Conservation (phyloP, 2,329 filamentous ascomycete genomes). For the Westerdykella aurantiaca region DNA sequence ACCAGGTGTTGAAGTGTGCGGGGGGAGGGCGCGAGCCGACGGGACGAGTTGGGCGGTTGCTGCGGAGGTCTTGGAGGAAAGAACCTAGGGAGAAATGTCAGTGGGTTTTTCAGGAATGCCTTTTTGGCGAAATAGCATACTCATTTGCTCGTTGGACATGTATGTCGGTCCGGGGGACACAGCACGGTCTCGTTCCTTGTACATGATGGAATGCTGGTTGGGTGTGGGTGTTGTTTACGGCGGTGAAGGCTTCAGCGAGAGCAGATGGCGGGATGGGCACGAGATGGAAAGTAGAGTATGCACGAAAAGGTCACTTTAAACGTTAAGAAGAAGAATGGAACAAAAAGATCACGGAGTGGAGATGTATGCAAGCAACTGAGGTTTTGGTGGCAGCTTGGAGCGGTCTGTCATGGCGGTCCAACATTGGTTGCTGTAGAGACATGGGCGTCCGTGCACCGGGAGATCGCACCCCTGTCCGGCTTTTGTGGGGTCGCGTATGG, state of each 20-base stretch:
- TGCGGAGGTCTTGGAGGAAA: conserved; percentile 66
- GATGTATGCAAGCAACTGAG: background rate
- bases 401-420: background rate
- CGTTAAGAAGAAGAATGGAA: background rate
- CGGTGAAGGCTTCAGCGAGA: background rate
- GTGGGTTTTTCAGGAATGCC: conserved; percentile 9
- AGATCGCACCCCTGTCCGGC: too few species aligned
- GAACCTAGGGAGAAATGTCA: conserved; percentile 47
- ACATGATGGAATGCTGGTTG: conserved; percentile 23
- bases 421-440: background rate
- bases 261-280: background rate
- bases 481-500: too few species aligned
- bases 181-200: conserved; percentile 32
- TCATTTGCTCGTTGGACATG: conserved; percentile 36
- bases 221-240: conserved; percentile 12
- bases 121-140: conserved; percentile 19
- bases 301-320: background rate
- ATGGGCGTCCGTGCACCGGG: background rate
- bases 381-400: background rate
- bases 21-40: conserved; percentile 65
- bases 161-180: conserved; percentile 32
- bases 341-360: background rate
- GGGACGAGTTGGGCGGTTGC: conserved; percentile 60
- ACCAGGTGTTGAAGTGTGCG: conserved; percentile 41
- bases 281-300: background rate